Evolutionary conservation across 1,284 basidiomycete species (phyloP), one percentile per base, ranked within the genome.

Genomic region (Cryptococcus depauperatus): DNA sequence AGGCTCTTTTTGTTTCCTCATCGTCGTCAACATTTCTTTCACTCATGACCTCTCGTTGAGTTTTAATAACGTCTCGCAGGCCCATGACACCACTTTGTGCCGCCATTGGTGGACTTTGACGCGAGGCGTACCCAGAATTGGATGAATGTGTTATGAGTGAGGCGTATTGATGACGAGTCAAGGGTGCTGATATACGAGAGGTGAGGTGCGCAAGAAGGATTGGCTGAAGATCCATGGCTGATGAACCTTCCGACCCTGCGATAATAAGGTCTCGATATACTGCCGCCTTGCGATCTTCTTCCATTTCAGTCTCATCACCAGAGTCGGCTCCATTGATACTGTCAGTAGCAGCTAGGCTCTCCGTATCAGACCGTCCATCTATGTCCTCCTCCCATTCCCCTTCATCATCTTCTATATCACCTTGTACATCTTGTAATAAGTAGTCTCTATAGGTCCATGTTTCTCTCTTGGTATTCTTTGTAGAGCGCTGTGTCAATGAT

Each of bases 121-220:
- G 5, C 40, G 44, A 21, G 39, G 47, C 26, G 26, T 37, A 32
- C 2, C 47, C 28, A 14, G 51, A 37, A 14, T 21, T 43, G 1
- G 56, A 41, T 25, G 43, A 14, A 29, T 46, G 34, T 1, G 51
- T 44, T 7, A 64, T 34, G 16, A 71, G 52, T 0, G 58, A 55
- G 2, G 54, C 48, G 50, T 68, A 71, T 6, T 62, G 58, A 14
- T 61, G 48, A 18, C 69, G 58, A 14, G 69, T 71, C 23, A 71
- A 51, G 0, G 69, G 68, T 6, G 54, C 56, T 3, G 45, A 13
- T 2, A 46, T 41, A n/a, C 54, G 45, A 0, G 63, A 59, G 1
- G 67, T 67, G 23, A 71, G 47, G 46, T 70, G 69, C 13, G 68
- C 68, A 2, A 71, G 56, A 4, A 71, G 51, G 34, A 71, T 62